These are phyloP conservation scores for Malania oleifera DNA, from an alignment of 164 flowering plant species.

Conservation along the genomic window DNA sequence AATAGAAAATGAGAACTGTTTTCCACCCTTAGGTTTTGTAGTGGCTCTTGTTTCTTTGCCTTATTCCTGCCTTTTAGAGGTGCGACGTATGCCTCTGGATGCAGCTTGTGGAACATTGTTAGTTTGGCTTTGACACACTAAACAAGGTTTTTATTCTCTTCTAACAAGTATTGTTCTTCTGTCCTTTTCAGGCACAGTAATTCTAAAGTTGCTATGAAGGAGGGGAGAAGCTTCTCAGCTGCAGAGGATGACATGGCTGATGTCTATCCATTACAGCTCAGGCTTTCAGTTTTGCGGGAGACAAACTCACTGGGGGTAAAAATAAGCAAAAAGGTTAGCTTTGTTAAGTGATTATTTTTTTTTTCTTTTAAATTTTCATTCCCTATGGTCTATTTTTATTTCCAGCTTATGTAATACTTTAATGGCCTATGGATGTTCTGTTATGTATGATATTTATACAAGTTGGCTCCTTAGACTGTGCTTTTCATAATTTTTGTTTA, in stretches of 20 bases:
- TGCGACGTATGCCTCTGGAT: neutral
- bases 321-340: conserved; percentile 79
- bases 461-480: no score
- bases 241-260: conserved; percentile 68
- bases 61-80: neutral
- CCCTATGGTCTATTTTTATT: no score
- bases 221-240: conserved; percentile 44
- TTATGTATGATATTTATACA: no score
- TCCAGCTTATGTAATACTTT: no score
- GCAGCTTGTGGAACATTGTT: neutral
- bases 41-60: no score
- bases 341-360: no score
- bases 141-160: no score
- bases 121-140: conserved; percentile 4
- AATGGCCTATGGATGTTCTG: no score
- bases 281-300: conserved; percentile 62
- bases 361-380: no score
- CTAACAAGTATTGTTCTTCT: neutral
- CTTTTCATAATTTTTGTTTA: no score
- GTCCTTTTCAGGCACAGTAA: conserved; percentile 67
- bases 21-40: no score
- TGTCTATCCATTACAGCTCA: conserved; percentile 84
- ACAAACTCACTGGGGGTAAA: conserved; percentile 53
- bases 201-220: conserved; percentile 46
- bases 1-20: no score